These are phyloP conservation scores for Apiotrichum domesticum DNA, from an alignment of 1,284 basidiomycete genomes.

Conservation along the genomic window DNA sequence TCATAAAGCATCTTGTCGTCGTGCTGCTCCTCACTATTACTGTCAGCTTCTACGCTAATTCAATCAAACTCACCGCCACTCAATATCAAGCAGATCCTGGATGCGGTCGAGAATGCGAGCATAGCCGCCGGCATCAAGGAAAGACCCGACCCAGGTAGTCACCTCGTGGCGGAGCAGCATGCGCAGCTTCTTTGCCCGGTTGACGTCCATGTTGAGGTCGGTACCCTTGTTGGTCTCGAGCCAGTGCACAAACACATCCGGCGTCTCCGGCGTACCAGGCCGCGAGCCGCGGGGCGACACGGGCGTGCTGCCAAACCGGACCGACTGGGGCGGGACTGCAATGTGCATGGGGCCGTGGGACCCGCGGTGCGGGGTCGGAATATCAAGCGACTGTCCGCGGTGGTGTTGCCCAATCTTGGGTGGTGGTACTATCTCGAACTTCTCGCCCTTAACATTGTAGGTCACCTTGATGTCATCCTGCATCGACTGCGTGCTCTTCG, in stretches of 20 bases:
- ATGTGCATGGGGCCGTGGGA: neutral
- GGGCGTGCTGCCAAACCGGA: neutral
- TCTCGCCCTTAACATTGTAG: constrained; percentile 26
- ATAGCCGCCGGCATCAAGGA: constrained; percentile 78
- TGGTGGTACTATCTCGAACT: constrained; percentile 37
- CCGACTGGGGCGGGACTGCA: neutral
- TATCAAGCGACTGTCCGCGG: constrained; percentile 26
- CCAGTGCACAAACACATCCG: constrained; percentile 35
- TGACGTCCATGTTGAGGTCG: constrained; percentile 42
- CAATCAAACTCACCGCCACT: constrained; percentile 71
- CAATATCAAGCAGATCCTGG: constrained; percentile 87
- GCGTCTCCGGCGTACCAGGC: constrained; percentile 23
- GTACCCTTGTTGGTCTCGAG: constrained; percentile 31
- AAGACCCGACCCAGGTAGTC: constrained; percentile 85
- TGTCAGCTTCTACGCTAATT: constrained; percentile 1
- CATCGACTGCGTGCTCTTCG: constrained; percentile 33
- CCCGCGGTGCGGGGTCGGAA: constrained; percentile 8
- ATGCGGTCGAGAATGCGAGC: constrained; percentile 71
- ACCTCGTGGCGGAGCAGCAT: constrained; percentile 77
- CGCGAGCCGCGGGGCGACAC: constrained; percentile 3
- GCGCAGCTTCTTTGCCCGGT: constrained; percentile 42
- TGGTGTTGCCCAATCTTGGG: constrained; percentile 9
- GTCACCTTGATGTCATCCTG: constrained; percentile 2
- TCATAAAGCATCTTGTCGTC: constrained; percentile 93
- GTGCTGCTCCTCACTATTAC: constrained; percentile 83